A percentile compares a stretch with the other conserved stretches of the same genome.
phyloP scores from a whole-genome alignment of 192 early-diverging fungal species.

The Backusella macrospora region DNA sequence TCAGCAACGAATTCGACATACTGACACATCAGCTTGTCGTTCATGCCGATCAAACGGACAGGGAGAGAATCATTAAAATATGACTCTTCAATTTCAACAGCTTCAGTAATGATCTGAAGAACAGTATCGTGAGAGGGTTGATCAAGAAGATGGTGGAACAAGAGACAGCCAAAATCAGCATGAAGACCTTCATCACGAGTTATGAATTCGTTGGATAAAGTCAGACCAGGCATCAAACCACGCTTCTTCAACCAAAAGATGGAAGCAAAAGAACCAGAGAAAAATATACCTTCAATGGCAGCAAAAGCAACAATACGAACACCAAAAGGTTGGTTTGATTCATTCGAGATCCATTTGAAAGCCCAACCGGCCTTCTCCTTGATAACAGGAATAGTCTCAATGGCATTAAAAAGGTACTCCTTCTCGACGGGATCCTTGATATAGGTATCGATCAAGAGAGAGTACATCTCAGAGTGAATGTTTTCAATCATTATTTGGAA shows the following conservation, averaged over 20 bases:
- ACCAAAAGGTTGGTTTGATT: constrained; percentile 79
- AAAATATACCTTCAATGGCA: constrained; percentile 98
- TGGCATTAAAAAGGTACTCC: constrained; percentile 85
- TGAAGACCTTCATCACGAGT: constrained; percentile 96
- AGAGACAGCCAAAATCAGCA: constrained; percentile 93
- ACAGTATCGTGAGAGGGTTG: constrained; percentile 70
- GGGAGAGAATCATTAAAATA: constrained; percentile 92
- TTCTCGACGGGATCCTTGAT: constrained; percentile 83
- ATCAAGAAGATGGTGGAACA: constrained; percentile 79
- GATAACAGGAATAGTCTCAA: constrained; percentile 94
- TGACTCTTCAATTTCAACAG: constrained; percentile 91
- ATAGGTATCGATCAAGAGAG: constrained; percentile 91
- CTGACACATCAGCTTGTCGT: constrained; percentile 86
- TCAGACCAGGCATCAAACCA: constrained; percentile 93
- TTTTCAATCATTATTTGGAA: constrained; percentile 99
- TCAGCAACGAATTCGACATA: constrained; percentile 99
- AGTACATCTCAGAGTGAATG: constrained; percentile 94
- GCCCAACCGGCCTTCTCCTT: constrained; percentile 96
- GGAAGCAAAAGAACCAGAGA: constrained; percentile 93
- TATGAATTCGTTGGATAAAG: constrained; percentile 96
- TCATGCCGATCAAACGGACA: constrained; percentile 93
- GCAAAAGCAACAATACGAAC: constrained; percentile 93
- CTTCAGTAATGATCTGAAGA: constrained; percentile 75
- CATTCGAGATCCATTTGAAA: constrained; percentile 76
- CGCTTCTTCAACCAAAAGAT: constrained; percentile 99